These are phyloP conservation scores for Skeletonema menzelii DNA, from an alignment of 108 stramenopile species.

Conservation along the genomic window DNA sequence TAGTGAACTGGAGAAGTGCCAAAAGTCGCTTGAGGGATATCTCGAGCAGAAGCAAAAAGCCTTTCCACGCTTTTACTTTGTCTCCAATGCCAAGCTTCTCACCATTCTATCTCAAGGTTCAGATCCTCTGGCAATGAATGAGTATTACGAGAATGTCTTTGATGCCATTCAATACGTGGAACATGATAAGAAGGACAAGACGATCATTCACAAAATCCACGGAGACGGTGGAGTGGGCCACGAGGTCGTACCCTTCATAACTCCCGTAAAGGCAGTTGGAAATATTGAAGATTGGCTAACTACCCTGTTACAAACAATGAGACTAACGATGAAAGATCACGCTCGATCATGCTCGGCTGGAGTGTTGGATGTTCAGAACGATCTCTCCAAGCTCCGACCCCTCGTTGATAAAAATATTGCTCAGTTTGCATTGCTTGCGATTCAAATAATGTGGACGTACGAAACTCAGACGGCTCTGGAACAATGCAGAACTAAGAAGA, in stretches of 20 bases:
- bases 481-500: slow-evolving; percentile 77
- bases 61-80: slow-evolving; percentile 94
- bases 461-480: slow-evolving; percentile 87
- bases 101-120: slow-evolving; percentile 90
- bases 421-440: slow-evolving; percentile 89
- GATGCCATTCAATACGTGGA: slow-evolving; percentile 88
- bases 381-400: slow-evolving; percentile 70
- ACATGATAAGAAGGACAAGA: slow-evolving; percentile 87
- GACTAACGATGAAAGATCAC: slow-evolving; percentile 80
- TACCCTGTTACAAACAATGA: slow-evolving; percentile 78
- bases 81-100: slow-evolving; percentile 87
- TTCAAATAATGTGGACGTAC: slow-evolving; percentile 88
- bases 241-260: slow-evolving; percentile 70
- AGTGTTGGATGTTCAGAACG: slow-evolving; percentile 54
- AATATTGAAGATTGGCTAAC: slow-evolving; percentile 94
- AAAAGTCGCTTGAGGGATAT: slow-evolving; percentile 91
- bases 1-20: slow-evolving; percentile 89
- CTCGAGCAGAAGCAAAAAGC: slow-evolving; percentile 91
- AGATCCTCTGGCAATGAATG: slow-evolving; percentile 91
- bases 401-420: slow-evolving; percentile 84
- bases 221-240: slow-evolving; percentile 73
- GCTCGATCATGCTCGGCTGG: slow-evolving; percentile 66
- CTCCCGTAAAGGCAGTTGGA: slow-evolving; percentile 77
- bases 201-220: slow-evolving; percentile 80
- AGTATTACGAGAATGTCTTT: slow-evolving; percentile 91